Evolutionary conservation across 2,329 filamentous ascomycete species (phyloP), one percentile per base, ranked within the genome.

Genomic region (Raffaelea albimanens): DNA sequence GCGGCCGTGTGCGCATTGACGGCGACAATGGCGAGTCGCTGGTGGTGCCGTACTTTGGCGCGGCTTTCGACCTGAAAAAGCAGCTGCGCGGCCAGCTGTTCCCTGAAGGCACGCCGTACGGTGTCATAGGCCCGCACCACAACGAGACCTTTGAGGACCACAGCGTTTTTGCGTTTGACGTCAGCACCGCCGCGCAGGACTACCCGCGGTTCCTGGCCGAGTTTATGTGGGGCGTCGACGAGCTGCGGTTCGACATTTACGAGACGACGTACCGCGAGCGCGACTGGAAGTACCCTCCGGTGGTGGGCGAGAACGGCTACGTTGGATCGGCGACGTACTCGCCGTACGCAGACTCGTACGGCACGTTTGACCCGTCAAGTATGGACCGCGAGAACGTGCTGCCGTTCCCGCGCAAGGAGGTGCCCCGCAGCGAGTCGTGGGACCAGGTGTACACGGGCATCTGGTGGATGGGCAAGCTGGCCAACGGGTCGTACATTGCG

Each of bases 41-140:
- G 21, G 59, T 55, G 13, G 56, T 64, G n/a, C 62, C 61, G 4
- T 63, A 65, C 51, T 36, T 59, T 21, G 60, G 61, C 53, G 33
- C 48, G 22, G 40, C 40, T 9, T 23, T 25, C 14, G 16, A 25
- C 22, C 22, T 43, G 14, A 23, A 43, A 16, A 29, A 9, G 25
- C 3, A 25, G 2, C 5, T 43, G 3, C 40, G 10, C 5, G n/a
- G 22, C 40, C n/a, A 31, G 22, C 5, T 18, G 10, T 29, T 31
- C 21, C 21, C 34, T 5, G 5, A 7, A 7, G 34, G 34, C 34
- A 10, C 8, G 5, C 34, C 34, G 13, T 38, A 38, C 18, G 8
- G 5, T 8, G 13, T 5, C 14, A 16, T 8, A 7, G 34, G 34
- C 7, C 13, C 13, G 18, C 13, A 38, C 7, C n/a, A 38, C 18